Base-by-base conservation (phyloP, 495 filamentous ascomycete genomes). In the Beverwykella pulmonaria region DNA sequence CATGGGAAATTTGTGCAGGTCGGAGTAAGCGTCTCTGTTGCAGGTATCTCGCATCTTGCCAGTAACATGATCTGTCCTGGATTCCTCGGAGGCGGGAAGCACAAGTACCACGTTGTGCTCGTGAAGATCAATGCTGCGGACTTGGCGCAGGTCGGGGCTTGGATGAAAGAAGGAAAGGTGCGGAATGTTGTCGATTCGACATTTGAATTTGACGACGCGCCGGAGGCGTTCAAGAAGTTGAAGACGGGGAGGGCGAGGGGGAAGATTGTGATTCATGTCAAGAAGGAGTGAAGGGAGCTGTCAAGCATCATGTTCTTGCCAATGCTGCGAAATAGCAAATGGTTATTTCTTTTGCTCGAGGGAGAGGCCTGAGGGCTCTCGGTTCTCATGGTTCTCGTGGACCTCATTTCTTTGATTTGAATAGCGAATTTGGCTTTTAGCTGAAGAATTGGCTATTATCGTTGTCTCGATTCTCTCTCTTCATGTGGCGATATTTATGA, bases 261-360 rank as follows among this genome's bases (percentile, higher is more conserved):
- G 1, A 92, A 92, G 79, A 81, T 92, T 65, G 75, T 92, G 22
- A 79, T 93, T 15, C 77, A 83, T 69, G 82, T 90, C 48, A 64
- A 46, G 32, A 39, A 69, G 32, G 39, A 53, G 32, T 59, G 52
- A 34, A 6, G 32, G 32, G 5, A 34, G n/a, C n/a, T n/a, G n/a
- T n/a, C n/a, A n/a, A n/a, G n/a, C n/a, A n/a, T n/a, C n/a, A n/a
- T n/a, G n/a, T n/a, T n/a, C n/a, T n/a, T n/a, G n/a, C n/a, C n/a
- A n/a, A n/a, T n/a, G n/a, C n/a, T n/a, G n/a, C n/a, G n/a, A n/a
- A n/a, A n/a, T n/a, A n/a, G n/a, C n/a, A n/a, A n/a, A n/a, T n/a
- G n/a, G n/a, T n/a, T n/a, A n/a, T n/a, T n/a, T n/a, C n/a, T n/a
- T n/a, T n/a, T n/a, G n/a, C n/a, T n/a, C n/a, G n/a, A n/a, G n/a